Percentiles rank a stretch among this genome's conserved stretches.
These are phyloP conservation scores for Asterochloris sp. DNA, from an alignment of 139 green algal genomes.

Conservation along the genomic window DNA sequence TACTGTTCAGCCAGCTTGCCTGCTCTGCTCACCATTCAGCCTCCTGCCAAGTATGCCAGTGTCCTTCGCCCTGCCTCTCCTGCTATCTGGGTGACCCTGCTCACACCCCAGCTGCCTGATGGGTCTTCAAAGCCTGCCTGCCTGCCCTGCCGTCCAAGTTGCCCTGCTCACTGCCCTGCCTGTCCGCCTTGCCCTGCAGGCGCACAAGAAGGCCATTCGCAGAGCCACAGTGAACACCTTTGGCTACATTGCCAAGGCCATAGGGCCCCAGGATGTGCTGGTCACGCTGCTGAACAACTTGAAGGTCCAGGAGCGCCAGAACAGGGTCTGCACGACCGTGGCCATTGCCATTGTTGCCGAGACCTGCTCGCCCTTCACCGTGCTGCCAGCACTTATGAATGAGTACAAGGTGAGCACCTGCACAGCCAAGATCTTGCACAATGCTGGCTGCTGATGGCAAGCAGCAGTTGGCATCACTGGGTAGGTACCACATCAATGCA, in stretches of 20 bases:
- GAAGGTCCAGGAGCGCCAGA: slow-evolving; percentile 99
- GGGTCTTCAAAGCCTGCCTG: too few species aligned
- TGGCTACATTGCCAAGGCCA: slow-evolving; percentile 99
- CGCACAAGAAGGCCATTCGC: slow-evolving; percentile 96
- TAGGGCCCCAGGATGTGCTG: slow-evolving; percentile 97
- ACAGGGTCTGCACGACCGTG: slow-evolving; percentile 98
- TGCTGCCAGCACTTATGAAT: slow-evolving; percentile 98
- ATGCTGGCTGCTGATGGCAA: too few species aligned
- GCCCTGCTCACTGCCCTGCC: not conserved
- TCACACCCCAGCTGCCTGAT: too few species aligned
- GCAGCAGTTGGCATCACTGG: too few species aligned
- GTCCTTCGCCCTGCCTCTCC: too few species aligned
- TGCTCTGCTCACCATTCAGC: too few species aligned
- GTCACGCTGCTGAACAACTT: slow-evolving; percentile 99
- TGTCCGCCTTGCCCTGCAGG: slow-evolving; percentile 1
- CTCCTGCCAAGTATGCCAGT: too few species aligned
- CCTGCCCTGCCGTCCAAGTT: too few species aligned
- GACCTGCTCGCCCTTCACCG: slow-evolving; percentile 98
- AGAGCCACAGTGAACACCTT: slow-evolving; percentile 99
- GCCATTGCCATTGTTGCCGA: slow-evolving; percentile 99
- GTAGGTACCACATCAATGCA: too few species aligned
- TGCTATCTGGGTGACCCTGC: too few species aligned
- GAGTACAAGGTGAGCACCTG: slow-evolving; percentile 79
- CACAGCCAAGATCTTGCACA: not conserved
- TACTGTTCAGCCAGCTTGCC: too few species aligned